phyloP scores from a whole-genome alignment of 306 rosid genomes.

The Gynostemma pentaphyllum region DNA sequence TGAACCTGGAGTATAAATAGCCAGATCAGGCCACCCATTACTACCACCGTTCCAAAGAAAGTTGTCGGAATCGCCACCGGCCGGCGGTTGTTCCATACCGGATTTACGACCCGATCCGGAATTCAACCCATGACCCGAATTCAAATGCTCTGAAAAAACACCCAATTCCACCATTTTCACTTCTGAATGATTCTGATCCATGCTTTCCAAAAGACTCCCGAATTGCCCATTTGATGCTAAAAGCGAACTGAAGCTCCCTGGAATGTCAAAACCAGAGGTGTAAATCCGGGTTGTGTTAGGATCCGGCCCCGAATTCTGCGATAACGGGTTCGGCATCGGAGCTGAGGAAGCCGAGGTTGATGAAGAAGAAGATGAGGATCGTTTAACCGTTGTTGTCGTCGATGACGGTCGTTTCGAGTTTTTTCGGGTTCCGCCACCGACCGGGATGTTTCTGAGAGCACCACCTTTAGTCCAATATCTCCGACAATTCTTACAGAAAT shows the following conservation, averaged over 20 bases:
- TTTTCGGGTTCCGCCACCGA: slow-evolving; percentile 84
- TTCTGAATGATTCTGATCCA: slow-evolving; percentile 47
- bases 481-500: slow-evolving; percentile 85
- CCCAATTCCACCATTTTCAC: slow-evolving; percentile 39
- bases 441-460: slow-evolving; percentile 71
- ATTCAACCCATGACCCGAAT: slow-evolving; percentile 20
- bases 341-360: slow-evolving; percentile 28
- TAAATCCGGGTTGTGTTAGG: slow-evolving; percentile 17
- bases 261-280: slow-evolving; percentile 12
- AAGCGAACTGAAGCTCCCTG: slow-evolving; percentile 67
- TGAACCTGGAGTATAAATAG: slow-evolving; percentile 85
- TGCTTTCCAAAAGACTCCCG: slow-evolving; percentile 41
- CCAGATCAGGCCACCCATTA: slow-evolving; percentile 73
- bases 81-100: slow-evolving; percentile 28
- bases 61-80: slow-evolving; percentile 59
- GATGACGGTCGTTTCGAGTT: slow-evolving; percentile 42
- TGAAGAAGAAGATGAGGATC: slow-evolving; percentile 25
- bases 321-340: slow-evolving; percentile 7
- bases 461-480: slow-evolving; percentile 98
- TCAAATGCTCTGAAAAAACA: slow-evolving; percentile 31
- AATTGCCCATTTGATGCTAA: slow-evolving; percentile 44
- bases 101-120: slow-evolving; percentile 33
- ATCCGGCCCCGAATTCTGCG: slow-evolving; percentile 17
- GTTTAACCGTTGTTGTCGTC: slow-evolving; percentile 23
- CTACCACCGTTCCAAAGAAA: slow-evolving; percentile 54